A percentile compares a stretch with the other conserved stretches of the same genome.
phyloP scores from a whole-genome alignment of 129 eudicot species.

The Flaveria trinervia region DNA sequence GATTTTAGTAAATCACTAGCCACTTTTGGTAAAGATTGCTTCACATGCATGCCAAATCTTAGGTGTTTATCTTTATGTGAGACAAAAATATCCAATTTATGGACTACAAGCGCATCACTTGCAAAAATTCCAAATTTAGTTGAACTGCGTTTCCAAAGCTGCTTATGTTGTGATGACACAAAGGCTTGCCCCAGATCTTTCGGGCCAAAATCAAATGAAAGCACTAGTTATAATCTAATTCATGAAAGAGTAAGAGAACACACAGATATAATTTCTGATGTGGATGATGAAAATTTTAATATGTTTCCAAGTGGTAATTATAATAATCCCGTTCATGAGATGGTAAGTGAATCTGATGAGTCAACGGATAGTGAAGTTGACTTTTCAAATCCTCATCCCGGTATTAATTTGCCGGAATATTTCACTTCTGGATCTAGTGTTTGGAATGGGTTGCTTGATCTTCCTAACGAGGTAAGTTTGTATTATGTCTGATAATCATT shows the following conservation, averaged over 20 bases:
- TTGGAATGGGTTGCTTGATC: conserved; percentile 53
- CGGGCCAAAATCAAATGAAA: conserved; percentile 28
- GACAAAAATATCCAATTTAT: conserved; percentile 75
- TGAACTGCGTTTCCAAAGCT: conserved; percentile 90
- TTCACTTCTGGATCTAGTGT: conserved; percentile 47
- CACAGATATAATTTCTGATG: conserved; percentile 21
- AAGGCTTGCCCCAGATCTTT: conserved; percentile 51
- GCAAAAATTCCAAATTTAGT: conserved; percentile 63
- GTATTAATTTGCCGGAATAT: conserved; percentile 36
- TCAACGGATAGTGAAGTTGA: conserved; percentile 76
- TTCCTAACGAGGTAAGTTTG: conserved; percentile 64
- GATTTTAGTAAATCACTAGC: conserved; percentile 92
- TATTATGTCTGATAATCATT: conserved; percentile 16
- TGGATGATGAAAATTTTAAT: conserved; percentile 44
- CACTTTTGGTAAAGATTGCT: conserved; percentile 79
- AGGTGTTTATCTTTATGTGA: conserved; percentile 79
- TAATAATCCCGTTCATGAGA: conserved; percentile 46
- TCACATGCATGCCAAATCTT: conserved; percentile 78
- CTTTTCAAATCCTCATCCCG: conserved; percentile 48
- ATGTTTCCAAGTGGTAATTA: conserved; percentile 30
- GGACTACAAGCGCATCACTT: conserved; percentile 87
- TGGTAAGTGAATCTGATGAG: conserved; percentile 41
- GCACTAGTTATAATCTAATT: conserved; percentile 37
- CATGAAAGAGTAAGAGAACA: conserved; percentile 26
- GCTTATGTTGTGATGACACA: conserved; percentile 51